phyloP scores from a whole-genome alignment of 2,329 filamentous ascomycete genomes.

The Pseudocercospora eumusae region DNA sequence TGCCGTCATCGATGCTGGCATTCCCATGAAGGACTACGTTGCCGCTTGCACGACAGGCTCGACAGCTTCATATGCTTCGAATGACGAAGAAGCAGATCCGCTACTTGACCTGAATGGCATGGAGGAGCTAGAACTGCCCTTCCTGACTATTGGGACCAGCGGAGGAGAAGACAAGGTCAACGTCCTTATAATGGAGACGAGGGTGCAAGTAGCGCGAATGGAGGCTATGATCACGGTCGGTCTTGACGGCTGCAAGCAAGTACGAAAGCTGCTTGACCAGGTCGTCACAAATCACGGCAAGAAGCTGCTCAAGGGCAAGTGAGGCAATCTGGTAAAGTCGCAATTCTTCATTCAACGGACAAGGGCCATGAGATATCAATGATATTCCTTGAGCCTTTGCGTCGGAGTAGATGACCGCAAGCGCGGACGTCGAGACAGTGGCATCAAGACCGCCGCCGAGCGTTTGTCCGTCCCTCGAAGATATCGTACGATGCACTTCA shows the following conservation, averaged over 20 bases:
- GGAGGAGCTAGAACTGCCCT: constrained; percentile 86
- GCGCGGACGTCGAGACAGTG: not conserved
- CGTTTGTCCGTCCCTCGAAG: not conserved
- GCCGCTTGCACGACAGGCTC: constrained; percentile 85
- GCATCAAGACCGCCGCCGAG: not conserved
- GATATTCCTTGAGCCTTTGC: not conserved
- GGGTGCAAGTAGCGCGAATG: constrained; percentile 76
- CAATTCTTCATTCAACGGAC: not conserved
- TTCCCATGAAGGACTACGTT: constrained; percentile 92
- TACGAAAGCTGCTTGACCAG: constrained; percentile 76
- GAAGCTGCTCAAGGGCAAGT: constrained; percentile 56
- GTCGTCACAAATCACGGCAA: constrained; percentile 73
- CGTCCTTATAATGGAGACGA: constrained; percentile 81
- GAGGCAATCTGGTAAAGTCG: constrained; percentile 9
- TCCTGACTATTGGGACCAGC: constrained; percentile 76
- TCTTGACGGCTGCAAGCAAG: constrained; percentile 86
- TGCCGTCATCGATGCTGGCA: constrained; percentile 88
- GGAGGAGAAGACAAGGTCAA: constrained; percentile 65
- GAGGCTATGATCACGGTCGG: constrained; percentile 93
- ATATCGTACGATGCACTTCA: not conserved
- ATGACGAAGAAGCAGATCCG: constrained; percentile 73
- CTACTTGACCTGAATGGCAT: constrained; percentile 75
- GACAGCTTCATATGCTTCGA: constrained; percentile 63
- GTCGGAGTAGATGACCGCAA: not conserved
- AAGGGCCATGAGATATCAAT: not conserved